Conservation (phyloP, 441 rosid species). For the Adansonia rubrostipa region DNA sequence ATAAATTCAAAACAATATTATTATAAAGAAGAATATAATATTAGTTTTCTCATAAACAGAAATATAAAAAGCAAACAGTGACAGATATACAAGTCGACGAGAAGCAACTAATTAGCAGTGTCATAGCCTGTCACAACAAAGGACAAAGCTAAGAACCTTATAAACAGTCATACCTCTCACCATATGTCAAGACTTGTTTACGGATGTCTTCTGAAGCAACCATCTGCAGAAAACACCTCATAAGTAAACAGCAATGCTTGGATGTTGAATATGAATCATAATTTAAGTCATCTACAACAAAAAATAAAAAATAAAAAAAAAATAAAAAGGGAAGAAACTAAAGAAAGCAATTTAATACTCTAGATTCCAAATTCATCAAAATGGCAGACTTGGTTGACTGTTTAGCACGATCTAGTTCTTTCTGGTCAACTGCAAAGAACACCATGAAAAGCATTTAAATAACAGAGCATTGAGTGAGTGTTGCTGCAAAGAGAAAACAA, state of each 20-base stretch:
- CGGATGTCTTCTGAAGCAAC: slow-evolving; percentile 64
- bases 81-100: background rate
- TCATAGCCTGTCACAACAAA: background rate
- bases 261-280: background rate
- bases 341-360: slow-evolving; percentile 39
- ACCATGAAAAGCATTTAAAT: slow-evolving; percentile 18
- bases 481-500: slow-evolving; percentile 15
- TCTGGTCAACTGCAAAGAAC: slow-evolving; percentile 47
- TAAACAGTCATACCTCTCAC: slow-evolving; percentile 54
- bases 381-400: slow-evolving; percentile 44
- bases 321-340: background rate
- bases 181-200: slow-evolving; percentile 64
- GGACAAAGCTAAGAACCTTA: background rate
- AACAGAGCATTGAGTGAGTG: background rate
- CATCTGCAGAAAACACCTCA: slow-evolving; percentile 43
- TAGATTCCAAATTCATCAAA: slow-evolving; percentile 65
- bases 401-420: slow-evolving; percentile 49
- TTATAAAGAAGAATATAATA: background rate
- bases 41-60: background rate
- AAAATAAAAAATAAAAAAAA: background rate
- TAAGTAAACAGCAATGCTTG: slow-evolving; percentile 8
- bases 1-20: background rate
- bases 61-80: background rate
- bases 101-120: background rate
- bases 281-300: background rate